These are phyloP conservation scores for Metschnikowia corniflorae DNA, from an alignment of 805 yeast genomes.

Conservation along the genomic window DNA sequence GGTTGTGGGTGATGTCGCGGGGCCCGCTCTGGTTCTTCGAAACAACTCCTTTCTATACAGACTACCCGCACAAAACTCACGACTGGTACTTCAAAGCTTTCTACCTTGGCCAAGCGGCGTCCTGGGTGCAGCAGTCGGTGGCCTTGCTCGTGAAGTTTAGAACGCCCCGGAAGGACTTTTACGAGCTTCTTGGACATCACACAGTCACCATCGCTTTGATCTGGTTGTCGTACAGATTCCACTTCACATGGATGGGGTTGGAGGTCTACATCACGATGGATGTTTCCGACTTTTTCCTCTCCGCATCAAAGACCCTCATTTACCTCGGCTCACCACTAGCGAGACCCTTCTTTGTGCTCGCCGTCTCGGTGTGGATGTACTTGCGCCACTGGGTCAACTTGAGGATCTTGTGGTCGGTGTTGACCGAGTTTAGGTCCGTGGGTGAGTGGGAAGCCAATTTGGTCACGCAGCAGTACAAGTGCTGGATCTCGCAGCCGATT, in stretches of 20 bases:
- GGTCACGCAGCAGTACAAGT: constrained; percentile 90
- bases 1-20: constrained; percentile 77
- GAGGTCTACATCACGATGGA: constrained; percentile 94
- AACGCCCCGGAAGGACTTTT: constrained; percentile 91
- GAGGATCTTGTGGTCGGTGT: constrained; percentile 74
- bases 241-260: constrained; percentile 94
- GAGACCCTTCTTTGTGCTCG: constrained; percentile 61
- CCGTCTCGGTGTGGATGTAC: constrained; percentile 77
- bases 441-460: constrained; percentile 81
- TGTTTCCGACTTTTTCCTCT: constrained; percentile 86
- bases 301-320: constrained; percentile 80
- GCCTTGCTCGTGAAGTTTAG: constrained; percentile 81
- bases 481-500: constrained; percentile 92
- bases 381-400: constrained; percentile 84
- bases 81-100: constrained; percentile 69
- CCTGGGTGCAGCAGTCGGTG: constrained; percentile 95
- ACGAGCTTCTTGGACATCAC: constrained; percentile 90
- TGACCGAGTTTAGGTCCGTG: constrained; percentile 81
- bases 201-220: constrained; percentile 85
- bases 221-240: constrained; percentile 85
- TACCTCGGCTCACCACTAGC: constrained; percentile 68
- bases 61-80: constrained; percentile 80
- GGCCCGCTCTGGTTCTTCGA: constrained; percentile 88
- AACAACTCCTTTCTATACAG: constrained; percentile 73
- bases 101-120: constrained; percentile 90